These are phyloP conservation scores for Crucihimalaya himalaica DNA, from an alignment of 345 rosid genomes.

Conservation along the genomic window DNA sequence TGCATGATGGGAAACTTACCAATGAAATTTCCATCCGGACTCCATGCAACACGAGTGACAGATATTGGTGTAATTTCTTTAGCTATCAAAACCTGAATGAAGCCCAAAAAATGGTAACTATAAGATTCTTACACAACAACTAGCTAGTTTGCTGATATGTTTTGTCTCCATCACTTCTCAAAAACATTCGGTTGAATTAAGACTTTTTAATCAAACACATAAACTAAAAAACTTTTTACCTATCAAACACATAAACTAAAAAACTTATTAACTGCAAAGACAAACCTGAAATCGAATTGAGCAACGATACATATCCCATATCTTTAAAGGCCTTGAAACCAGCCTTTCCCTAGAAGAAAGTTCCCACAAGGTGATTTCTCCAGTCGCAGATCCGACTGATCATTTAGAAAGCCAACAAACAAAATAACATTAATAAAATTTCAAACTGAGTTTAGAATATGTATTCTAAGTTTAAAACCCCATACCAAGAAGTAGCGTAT, in stretches of 20 bases:
- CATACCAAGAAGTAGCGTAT: slow-evolving; percentile 78
- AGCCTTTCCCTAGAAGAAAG: slow-evolving; percentile 56
- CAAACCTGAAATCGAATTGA: slow-evolving; percentile 67
- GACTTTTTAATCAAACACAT: slow-evolving; percentile 7
- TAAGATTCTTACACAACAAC: slow-evolving; percentile 28
- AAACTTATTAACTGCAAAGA: neutral
- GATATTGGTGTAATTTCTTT: slow-evolving; percentile 52
- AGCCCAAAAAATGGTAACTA: slow-evolving; percentile 19
- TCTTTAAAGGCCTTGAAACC: slow-evolving; percentile 74
- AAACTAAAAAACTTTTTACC: no score
- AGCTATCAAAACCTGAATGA: slow-evolving; percentile 46
- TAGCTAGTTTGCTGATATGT: slow-evolving; percentile 8
- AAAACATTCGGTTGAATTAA: neutral
- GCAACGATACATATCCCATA: slow-evolving; percentile 58
- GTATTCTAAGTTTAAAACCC: neutral
- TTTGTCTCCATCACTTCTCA: slow-evolving; percentile 21
- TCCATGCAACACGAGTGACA: slow-evolving; percentile 68
- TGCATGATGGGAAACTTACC: slow-evolving; percentile 47
- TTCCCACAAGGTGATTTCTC: slow-evolving; percentile 88
- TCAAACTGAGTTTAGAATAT: no score
- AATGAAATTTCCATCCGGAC: slow-evolving; percentile 63
- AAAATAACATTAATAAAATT: neutral
- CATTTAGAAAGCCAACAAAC: slow-evolving; percentile 33
- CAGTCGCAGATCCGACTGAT: slow-evolving; percentile 76
- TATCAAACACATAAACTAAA: no score